phyloP scores from a whole-genome alignment of 1,284 basidiomycete genomes.

The Irpex lacteus region DNA sequence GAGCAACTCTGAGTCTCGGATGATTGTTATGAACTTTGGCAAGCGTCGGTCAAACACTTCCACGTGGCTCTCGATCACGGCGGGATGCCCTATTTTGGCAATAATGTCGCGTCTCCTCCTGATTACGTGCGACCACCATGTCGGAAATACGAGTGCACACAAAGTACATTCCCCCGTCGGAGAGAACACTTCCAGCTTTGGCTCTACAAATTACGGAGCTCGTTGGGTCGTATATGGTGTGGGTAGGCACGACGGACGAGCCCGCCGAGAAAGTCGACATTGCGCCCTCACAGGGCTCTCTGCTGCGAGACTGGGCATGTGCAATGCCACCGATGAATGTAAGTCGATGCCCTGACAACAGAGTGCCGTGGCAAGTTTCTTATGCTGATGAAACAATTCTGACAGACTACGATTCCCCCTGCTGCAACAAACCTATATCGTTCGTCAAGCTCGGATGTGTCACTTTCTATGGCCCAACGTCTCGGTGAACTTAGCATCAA shows the following conservation, averaged over 20 bases:
- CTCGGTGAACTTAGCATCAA: slow-evolving; percentile 51
- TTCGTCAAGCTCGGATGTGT: slow-evolving; percentile 59
- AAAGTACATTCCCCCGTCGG: slow-evolving; percentile 43
- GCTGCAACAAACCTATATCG: slow-evolving; percentile 69
- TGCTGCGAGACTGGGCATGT: slow-evolving; percentile 81
- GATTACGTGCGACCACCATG: slow-evolving; percentile 2
- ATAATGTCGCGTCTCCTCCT: not conserved
- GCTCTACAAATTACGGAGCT: slow-evolving; percentile 69
- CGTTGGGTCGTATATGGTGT: slow-evolving; percentile 77
- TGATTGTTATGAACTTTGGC: not conserved
- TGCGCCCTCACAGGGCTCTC: slow-evolving; percentile 48
- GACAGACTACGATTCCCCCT: slow-evolving; percentile 19
- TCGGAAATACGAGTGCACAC: slow-evolving; percentile 34
- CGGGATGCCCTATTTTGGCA: not conserved
- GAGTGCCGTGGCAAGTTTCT: not conserved
- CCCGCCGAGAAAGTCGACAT: slow-evolving; percentile 45
- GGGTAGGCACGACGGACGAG: slow-evolving; percentile 66
- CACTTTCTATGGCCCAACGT: slow-evolving; percentile 73
- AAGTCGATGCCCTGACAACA: slow-evolving; percentile 21
- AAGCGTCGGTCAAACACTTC: not conserved
- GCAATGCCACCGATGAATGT: slow-evolving; percentile 68
- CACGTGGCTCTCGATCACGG: not conserved
- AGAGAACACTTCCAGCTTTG: slow-evolving; percentile 54
- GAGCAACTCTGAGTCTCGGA: not conserved
- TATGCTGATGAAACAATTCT: not conserved